Base-by-base conservation (phyloP, 2,329 filamentous ascomycete species). In the Trichocomaceae sp. region DNA sequence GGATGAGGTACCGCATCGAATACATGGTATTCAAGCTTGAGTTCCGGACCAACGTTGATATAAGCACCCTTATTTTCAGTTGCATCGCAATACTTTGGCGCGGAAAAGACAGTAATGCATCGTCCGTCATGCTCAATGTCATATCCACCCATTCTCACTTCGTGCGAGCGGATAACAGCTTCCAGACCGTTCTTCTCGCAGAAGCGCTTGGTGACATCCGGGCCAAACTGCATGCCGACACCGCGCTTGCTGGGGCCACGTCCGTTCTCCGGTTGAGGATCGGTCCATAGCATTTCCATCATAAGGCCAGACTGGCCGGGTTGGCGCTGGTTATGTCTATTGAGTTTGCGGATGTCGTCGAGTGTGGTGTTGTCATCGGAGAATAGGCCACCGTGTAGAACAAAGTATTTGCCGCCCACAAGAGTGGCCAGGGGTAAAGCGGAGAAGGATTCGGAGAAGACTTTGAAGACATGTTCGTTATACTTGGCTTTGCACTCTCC, bases 281-380 rank as follows among this genome's bases (percentile, higher is more conserved):
- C 93, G 0, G 93, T 97, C 93, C 93, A 99, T 47, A 99, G 82
- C 93, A 99, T 99, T 75, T 99, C 93, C 93, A 99, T 99, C 93
- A 99, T 99, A 64, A 99, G 76, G 13, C 93, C 93, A 48, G 87
- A 77, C 71, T 99, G 93, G 31, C 93, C 93, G 2, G 93, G 92
- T 66, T 97, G 92, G 58, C 89, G 82, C 74, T 97, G 93, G 69
- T 83, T 84, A 75, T 96, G 91, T 61, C 92, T 81, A 73, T 97
- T 86, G 56, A 97, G 78, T 75, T 95, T 95, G 62, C 93, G 84
- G 62, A 99, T 95, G 68, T 99, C 92, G 62, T 97, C 89, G 51
- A 99, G 77, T 0, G 88, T 91, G 60, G 92, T 81, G 62, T 88
- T 93, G 73, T 99, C 93, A 67, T 97, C 75, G 1, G 92, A 97